Evolutionary conservation across 345 rosid genomes (phyloP).

Genomic region (Camelina laxa): DNA sequence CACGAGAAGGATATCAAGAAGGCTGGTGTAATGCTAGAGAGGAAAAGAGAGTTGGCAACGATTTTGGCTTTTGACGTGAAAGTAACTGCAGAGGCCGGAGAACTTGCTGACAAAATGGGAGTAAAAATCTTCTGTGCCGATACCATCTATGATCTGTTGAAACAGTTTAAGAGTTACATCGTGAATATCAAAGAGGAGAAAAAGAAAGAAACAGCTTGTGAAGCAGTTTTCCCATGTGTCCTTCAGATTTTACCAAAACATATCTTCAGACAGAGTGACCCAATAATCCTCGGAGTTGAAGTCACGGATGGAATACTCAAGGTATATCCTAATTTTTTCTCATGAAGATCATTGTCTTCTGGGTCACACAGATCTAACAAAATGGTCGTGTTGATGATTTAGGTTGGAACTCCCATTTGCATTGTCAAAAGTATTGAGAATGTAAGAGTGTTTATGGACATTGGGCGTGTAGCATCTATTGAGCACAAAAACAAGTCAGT

Average conservation of each 20-base stretch:
- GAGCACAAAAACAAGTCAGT: constrained; percentile 79
- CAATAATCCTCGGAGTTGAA: constrained; percentile 88
- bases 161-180: constrained; percentile 84
- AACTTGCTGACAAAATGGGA: constrained; percentile 82
- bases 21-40: constrained; percentile 92
- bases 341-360: constrained; percentile 4
- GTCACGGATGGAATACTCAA: constrained; percentile 72
- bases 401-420: constrained; percentile 93
- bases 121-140: constrained; percentile 90
- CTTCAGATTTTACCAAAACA: constrained; percentile 75
- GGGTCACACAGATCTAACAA: not conserved
- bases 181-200: constrained; percentile 83
- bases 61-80: constrained; percentile 95
- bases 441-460: constrained; percentile 68
- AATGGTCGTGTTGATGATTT: constrained; percentile 8
- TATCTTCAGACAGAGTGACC: constrained; percentile 79
- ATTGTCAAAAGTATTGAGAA: constrained; percentile 45
- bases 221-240: constrained; percentile 92
- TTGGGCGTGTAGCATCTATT: constrained; percentile 84
- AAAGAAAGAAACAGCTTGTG: constrained; percentile 85
- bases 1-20: constrained; percentile 93
- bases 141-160: constrained; percentile 85
- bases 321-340: constrained; percentile 50
- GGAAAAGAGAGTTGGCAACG: constrained; percentile 86
- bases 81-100: constrained; percentile 88